phyloP scores from a whole-genome alignment of 2,329 filamentous ascomycete genomes.

The Penicillium sp. region DNA sequence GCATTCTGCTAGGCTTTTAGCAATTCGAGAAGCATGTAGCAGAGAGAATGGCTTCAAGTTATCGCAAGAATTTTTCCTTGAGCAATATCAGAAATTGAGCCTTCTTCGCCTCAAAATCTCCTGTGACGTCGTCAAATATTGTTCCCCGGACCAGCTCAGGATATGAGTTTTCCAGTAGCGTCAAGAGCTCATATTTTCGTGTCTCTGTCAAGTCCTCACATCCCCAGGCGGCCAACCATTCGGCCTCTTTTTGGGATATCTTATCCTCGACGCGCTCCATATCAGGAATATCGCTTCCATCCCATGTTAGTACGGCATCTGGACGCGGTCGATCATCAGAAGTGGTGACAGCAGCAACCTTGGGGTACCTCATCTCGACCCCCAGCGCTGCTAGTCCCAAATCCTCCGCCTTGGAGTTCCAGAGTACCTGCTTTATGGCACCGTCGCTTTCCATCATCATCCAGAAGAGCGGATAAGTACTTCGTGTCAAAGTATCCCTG shows the following conservation, averaged over 20 bases:
- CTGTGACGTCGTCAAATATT: constrained; percentile 4
- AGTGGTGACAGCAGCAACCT: not conserved
- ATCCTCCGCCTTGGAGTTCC: constrained; percentile 40
- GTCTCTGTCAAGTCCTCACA: constrained; percentile 15
- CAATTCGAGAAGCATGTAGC: not conserved
- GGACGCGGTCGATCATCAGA: constrained; percentile 18
- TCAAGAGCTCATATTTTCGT: constrained; percentile 23
- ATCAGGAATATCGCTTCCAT: constrained; percentile 30
- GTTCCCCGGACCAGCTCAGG: constrained; percentile 20
- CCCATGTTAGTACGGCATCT: constrained; percentile 32
- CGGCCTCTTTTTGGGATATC: constrained; percentile 21
- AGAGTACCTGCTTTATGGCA: constrained; percentile 39
- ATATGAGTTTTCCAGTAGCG: constrained; percentile 24
- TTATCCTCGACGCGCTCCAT: constrained; percentile 30
- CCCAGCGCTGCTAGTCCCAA: constrained; percentile 36
- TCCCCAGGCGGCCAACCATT: constrained; percentile 30
- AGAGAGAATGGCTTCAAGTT: not conserved
- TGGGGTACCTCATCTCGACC: constrained; percentile 34
- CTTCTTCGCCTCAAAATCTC: constrained; percentile 18
- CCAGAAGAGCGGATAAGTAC: constrained; percentile 67
- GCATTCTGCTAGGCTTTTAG: not conserved
- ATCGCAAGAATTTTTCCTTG: constrained; percentile 3
- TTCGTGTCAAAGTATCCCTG: constrained; percentile 64
- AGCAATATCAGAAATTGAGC: constrained; percentile 8
- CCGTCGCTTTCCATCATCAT: constrained; percentile 40